These are phyloP conservation scores for Sechiopsis laciniata DNA, from an alignment of 306 rosid species.

Conservation along the genomic window DNA sequence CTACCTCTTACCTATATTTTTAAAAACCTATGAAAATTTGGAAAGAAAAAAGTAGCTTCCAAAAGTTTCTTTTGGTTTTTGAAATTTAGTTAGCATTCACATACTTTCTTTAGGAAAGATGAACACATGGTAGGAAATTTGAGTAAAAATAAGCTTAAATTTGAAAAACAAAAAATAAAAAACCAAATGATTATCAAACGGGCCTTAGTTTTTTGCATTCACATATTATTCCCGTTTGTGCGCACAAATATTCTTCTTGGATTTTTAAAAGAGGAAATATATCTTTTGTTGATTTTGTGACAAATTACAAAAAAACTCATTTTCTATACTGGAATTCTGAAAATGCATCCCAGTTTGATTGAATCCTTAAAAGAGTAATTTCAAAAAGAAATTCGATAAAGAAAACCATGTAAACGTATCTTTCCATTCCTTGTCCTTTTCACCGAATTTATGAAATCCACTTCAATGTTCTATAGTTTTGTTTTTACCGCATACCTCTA, in stretches of 20 bases:
- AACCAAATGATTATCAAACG: too few relatives aligned
- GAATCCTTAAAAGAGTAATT: neutral
- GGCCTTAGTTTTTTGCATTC: neutral
- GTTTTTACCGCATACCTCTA: neutral
- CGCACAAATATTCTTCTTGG: neutral
- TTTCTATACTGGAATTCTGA: neutral
- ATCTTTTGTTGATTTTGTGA: neutral
- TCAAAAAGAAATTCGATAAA: neutral
- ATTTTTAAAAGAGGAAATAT: neutral
- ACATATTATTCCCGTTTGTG: neutral
- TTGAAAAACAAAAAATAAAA: too few relatives aligned
- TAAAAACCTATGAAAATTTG: too few relatives aligned
- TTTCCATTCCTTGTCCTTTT: neutral
- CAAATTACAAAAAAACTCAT: neutral
- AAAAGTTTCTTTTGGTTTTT: too few relatives aligned
- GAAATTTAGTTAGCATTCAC: too few relatives aligned
- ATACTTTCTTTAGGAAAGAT: too few relatives aligned
- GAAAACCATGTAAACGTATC: neutral
- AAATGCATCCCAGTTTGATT: neutral
- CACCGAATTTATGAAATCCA: neutral
- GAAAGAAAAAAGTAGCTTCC: too few relatives aligned
- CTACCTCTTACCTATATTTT: neutral
- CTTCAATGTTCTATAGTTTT: neutral
- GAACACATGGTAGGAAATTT: too few relatives aligned
- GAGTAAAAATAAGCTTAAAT: too few relatives aligned